Evolutionary conservation across 208 protist species (phyloP).

Genomic region (Porcisia hertigi): DNA sequence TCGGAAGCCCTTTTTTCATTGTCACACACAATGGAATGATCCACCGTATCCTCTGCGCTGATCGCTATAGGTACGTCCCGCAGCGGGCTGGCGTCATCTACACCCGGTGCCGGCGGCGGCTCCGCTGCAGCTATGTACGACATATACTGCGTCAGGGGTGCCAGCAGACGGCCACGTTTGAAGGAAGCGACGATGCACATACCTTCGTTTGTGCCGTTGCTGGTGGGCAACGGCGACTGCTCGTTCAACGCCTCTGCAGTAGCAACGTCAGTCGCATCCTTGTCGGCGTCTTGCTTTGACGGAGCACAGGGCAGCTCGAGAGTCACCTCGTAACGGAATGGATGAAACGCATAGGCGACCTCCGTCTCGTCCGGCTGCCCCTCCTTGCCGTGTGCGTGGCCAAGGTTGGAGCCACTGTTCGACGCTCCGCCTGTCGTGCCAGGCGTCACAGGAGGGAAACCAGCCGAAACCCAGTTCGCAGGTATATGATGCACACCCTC

Average conservation of each 20-base stretch:
- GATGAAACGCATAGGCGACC: conserved; percentile 47
- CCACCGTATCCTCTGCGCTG: conserved; percentile 17
- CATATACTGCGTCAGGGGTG: conserved; percentile 45
- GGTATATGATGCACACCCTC: conserved; percentile 60
- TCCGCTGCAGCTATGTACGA: conserved; percentile 60
- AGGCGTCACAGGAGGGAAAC: conserved; percentile 10
- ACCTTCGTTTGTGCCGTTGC: neutral
- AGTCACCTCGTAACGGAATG: conserved; percentile 62
- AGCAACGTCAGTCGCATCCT: neutral
- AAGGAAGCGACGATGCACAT: conserved; percentile 31
- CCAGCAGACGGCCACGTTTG: conserved; percentile 60
- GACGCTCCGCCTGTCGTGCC: neutral
- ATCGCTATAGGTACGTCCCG: conserved; percentile 57
- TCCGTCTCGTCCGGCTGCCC: conserved; percentile 10
- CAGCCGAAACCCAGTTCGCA: conserved; percentile 52
- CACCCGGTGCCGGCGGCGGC: conserved; percentile 34
- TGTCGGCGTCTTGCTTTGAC: neutral
- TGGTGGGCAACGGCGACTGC: neutral
- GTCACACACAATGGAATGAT: neutral
- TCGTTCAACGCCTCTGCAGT: neutral
- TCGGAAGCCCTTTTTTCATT: conserved; percentile 1
- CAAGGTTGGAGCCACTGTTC: neutral
- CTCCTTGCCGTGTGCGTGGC: conserved; percentile 9
- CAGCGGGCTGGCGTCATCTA: conserved; percentile 51
- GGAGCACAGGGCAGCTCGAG: conserved; percentile 10